These are phyloP conservation scores for Ophiocordyceps robertsii DNA, from an alignment of 2,329 filamentous ascomycete species.

Conservation along the genomic window DNA sequence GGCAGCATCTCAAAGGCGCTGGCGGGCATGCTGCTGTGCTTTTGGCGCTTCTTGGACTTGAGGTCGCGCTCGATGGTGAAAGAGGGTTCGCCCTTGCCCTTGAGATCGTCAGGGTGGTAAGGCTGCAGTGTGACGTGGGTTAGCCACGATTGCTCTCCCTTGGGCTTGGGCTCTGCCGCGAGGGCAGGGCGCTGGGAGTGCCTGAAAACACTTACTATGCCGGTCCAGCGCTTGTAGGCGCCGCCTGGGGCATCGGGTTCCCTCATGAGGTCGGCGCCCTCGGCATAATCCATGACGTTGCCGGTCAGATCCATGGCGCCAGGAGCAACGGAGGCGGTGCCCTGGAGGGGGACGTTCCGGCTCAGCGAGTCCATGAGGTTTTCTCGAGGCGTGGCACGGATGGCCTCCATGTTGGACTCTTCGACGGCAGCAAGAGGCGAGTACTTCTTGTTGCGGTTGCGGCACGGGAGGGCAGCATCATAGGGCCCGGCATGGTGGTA, in stretches of 20 bases:
- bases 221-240: conserved; percentile 66
- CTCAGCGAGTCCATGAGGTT: conserved; percentile 61
- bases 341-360: conserved; percentile 68
- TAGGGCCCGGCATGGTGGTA: conserved; percentile 91
- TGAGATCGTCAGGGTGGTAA: conserved; percentile 65
- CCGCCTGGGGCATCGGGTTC: conserved; percentile 54
- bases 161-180: neutral
- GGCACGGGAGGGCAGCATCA: conserved; percentile 64
- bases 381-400: conserved; percentile 69
- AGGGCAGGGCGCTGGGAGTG: neutral
- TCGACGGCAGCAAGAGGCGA: conserved; percentile 68
- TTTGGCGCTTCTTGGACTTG: conserved; percentile 38
- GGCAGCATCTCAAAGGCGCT: conserved; percentile 37
- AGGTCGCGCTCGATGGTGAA: conserved; percentile 57
- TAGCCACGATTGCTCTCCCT: neutral
- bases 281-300: conserved; percentile 61
- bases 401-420: conserved; percentile 59
- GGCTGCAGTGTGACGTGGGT: conserved; percentile 23
- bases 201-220: conserved; percentile 42
- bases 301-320: conserved; percentile 57
- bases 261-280: conserved; percentile 77
- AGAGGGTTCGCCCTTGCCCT: conserved; percentile 69
- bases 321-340: conserved; percentile 62
- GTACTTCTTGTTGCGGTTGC: conserved; percentile 49
- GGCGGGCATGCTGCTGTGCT: conserved; percentile 13